Percentiles rank a stretch among this genome's conserved stretches.
These are phyloP conservation scores for Talaromyces stipitatus DNA, from an alignment of 495 filamentous ascomycete genomes.

Conservation along the genomic window DNA sequence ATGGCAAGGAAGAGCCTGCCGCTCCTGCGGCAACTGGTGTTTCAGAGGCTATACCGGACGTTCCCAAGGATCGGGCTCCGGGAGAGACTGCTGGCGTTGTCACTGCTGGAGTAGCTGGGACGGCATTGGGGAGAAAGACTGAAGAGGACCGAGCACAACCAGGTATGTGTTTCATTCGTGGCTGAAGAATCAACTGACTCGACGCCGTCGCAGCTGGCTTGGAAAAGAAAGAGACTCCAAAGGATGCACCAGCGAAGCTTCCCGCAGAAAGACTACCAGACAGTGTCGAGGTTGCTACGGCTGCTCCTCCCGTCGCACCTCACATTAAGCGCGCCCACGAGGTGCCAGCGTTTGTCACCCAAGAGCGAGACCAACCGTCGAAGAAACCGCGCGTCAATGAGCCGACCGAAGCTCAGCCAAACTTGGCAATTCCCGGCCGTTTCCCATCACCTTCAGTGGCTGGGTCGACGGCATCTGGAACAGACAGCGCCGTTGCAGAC, in stretches of 20 bases:
- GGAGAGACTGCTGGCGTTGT: slow-evolving; percentile 1
- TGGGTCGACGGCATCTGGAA: slow-evolving; percentile 1
- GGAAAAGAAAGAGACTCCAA: slow-evolving; percentile 25
- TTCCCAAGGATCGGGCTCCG: not conserved
- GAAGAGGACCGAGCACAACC: slow-evolving; percentile 13
- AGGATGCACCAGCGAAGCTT: slow-evolving; percentile 10
- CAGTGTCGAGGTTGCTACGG: not conserved
- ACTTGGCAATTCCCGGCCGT: not conserved
- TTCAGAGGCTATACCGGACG: slow-evolving; percentile 11
- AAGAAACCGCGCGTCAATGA: slow-evolving; percentile 21
- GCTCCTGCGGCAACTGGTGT: slow-evolving; percentile 13
- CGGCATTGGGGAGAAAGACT: slow-evolving; percentile 11
- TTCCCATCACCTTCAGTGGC: slow-evolving; percentile 1
- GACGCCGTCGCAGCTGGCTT: slow-evolving; percentile 13
- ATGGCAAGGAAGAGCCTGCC: slow-evolving; percentile 23
- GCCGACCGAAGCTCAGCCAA: not conserved
- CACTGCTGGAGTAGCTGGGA: slow-evolving; percentile 15
- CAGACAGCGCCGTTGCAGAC: slow-evolving; percentile 1
- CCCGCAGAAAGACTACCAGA: not conserved
- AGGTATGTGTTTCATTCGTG: slow-evolving; percentile 2
- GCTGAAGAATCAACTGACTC: slow-evolving; percentile 5
- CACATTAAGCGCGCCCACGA: slow-evolving; percentile 22
- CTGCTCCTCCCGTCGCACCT: slow-evolving; percentile 8
- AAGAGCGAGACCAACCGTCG: slow-evolving; percentile 18
- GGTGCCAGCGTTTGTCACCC: slow-evolving; percentile 10